Evolutionary conservation across 306 rosid genomes (phyloP).

Genomic region (Malus asiatica): DNA sequence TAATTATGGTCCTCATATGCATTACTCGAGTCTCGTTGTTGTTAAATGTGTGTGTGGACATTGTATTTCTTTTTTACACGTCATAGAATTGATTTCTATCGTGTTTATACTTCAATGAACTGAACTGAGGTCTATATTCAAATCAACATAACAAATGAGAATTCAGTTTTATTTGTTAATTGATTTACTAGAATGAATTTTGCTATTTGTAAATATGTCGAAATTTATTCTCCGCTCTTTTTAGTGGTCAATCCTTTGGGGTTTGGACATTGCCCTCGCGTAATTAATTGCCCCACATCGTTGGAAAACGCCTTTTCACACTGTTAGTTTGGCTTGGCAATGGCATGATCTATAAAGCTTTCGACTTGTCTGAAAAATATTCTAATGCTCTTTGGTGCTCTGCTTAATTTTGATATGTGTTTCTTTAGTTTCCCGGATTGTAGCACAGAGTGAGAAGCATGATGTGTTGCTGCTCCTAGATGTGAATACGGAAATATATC

Average conservation of each 20-base stretch:
- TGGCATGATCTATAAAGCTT: neutral
- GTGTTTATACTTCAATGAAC: no score
- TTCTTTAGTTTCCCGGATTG: conserved; percentile 61
- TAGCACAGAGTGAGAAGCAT: conserved; percentile 67
- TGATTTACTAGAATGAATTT: neutral
- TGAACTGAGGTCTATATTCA: no score
- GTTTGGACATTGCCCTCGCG: neutral
- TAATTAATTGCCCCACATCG: neutral
- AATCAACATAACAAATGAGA: no score
- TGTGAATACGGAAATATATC: conserved; percentile 79
- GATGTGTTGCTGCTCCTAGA: conserved; percentile 59
- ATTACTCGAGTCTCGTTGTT: neutral
- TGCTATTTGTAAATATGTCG: neutral
- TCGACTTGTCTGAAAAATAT: neutral
- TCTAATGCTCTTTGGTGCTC: neutral
- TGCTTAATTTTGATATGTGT: neutral
- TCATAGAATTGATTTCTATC: neutral
- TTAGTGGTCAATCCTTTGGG: neutral
- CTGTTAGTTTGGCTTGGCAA: neutral
- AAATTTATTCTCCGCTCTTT: neutral
- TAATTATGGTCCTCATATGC: neutral
- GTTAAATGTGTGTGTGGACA: neutral
- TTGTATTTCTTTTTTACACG: neutral
- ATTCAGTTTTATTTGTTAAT: neutral
- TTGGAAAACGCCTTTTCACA: neutral